phyloP scores from a whole-genome alignment of 2,329 filamentous ascomycete genomes.

The Claviceps sp. region DNA sequence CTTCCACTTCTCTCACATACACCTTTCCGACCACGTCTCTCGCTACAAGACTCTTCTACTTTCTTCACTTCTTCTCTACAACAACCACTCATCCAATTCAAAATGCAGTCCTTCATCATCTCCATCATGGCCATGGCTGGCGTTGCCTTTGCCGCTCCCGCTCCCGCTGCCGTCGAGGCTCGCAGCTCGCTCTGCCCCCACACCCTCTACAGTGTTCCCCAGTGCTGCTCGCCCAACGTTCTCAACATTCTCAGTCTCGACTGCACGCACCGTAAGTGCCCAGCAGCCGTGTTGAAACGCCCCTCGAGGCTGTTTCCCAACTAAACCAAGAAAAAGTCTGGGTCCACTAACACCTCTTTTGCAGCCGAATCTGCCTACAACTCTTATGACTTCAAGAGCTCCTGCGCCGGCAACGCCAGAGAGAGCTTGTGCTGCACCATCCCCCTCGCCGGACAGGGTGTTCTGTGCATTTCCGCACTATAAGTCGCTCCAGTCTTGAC shows the following conservation, averaged over 20 bases:
- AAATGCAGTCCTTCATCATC: constrained; percentile 3
- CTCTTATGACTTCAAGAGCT: constrained; percentile 1
- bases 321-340: too few species aligned
- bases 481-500: too few species aligned
- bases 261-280: constrained; percentile 5
- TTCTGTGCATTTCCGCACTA: background rate
- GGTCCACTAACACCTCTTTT: background rate
- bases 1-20: too few species aligned
- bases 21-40: too few species aligned
- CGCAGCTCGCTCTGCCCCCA: constrained; percentile 2
- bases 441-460: constrained; percentile 2
- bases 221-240: constrained; percentile 6
- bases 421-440: constrained; percentile 5
- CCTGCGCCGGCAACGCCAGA: background rate
- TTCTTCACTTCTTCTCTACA: background rate
- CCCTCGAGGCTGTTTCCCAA: too few species aligned
- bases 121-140: constrained; percentile 2
- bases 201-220: constrained; percentile 3
- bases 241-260: constrained; percentile 3
- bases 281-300: too few species aligned
- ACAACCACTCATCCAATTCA: background rate
- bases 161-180: constrained; percentile 2
- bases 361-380: background rate
- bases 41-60: background rate
- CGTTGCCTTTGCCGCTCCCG: constrained; percentile 1